These are phyloP conservation scores for Cladobotryum mycophilum DNA, from an alignment of 2,329 filamentous ascomycete genomes.

Conservation along the genomic window DNA sequence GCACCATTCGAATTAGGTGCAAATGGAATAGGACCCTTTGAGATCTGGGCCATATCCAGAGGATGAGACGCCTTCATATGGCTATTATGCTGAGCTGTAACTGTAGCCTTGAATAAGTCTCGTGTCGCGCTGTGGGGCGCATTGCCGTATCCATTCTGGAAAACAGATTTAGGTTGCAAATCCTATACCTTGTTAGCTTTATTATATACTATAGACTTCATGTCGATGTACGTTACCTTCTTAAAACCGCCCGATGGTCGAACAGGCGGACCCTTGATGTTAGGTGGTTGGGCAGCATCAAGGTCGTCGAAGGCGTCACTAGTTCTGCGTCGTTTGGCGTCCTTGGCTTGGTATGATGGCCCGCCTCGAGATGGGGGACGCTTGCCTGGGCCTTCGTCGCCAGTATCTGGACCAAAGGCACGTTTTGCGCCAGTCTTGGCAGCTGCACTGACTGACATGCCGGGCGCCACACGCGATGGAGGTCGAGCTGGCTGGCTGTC, in stretches of 20 bases:
- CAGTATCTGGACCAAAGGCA: constrained; percentile 58
- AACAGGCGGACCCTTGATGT: constrained; percentile 75
- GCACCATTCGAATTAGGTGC: constrained; percentile 60
- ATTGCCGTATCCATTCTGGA: constrained; percentile 55
- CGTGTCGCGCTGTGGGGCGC: constrained; percentile 48
- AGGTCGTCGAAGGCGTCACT: constrained; percentile 63
- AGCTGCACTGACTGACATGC: constrained; percentile 49
- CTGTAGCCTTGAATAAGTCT: constrained; percentile 59
- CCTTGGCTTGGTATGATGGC: constrained; percentile 60
- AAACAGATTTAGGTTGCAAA: constrained; percentile 51
- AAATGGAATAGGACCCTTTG: constrained; percentile 85
- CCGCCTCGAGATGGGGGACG: constrained; percentile 41
- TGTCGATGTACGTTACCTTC: constrained; percentile 51
- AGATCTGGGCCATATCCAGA: constrained; percentile 79
- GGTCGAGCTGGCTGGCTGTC: constrained; percentile 36
- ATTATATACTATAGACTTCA: background rate
- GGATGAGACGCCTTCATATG: constrained; percentile 61
- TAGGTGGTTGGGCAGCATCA: constrained; percentile 50
- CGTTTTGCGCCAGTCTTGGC: constrained; percentile 65
- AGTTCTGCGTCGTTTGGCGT: constrained; percentile 74
- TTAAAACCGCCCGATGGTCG: constrained; percentile 65
- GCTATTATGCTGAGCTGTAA: constrained; percentile 60
- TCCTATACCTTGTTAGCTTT: constrained; percentile 45
- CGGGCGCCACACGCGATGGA: constrained; percentile 53
- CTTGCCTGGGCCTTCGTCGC: constrained; percentile 47